Percentiles rank a stretch among this genome's conserved stretches.
Evolutionary conservation across 2,329 filamentous ascomycete species (phyloP).

Genomic region (Eurotiales sp.): DNA sequence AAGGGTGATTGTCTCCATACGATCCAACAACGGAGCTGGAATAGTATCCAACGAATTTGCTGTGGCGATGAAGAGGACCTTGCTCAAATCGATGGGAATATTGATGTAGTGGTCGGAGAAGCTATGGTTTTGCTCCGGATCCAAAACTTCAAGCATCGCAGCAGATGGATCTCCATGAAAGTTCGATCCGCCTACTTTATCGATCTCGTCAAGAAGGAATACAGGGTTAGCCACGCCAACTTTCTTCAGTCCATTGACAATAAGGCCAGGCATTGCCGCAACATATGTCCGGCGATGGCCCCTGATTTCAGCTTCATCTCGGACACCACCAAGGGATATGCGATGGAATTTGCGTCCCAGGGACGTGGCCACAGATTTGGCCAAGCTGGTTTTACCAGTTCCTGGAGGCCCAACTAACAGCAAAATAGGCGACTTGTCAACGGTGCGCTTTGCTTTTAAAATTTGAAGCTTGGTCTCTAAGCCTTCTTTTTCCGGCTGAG

Average conservation of each 20-base stretch:
- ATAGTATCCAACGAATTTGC: conserved; percentile 95
- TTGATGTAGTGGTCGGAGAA: conserved; percentile 97
- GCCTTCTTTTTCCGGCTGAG: conserved; percentile 44
- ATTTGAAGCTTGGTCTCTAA: conserved; percentile 65
- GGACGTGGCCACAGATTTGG: conserved; percentile 86
- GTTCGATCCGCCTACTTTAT: conserved; percentile 88
- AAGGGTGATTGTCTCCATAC: conserved; percentile 93
- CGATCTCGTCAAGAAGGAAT: conserved; percentile 93
- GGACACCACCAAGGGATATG: conserved; percentile 90
- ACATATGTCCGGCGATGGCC: conserved; percentile 95
- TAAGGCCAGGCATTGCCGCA: conserved; percentile 94
- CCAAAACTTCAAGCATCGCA: conserved; percentile 95
- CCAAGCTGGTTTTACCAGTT: conserved; percentile 92
- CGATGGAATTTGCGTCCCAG: conserved; percentile 94
- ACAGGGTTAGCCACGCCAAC: conserved; percentile 94
- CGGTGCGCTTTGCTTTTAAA: conserved; percentile 75
- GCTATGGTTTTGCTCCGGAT: conserved; percentile 92
- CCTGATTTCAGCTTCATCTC: conserved; percentile 94
- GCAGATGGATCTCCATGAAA: conserved; percentile 94
- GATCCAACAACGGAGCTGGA: conserved; percentile 84
- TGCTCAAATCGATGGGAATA: conserved; percentile 91
- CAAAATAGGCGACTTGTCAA: conserved; percentile 93
- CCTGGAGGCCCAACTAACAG: conserved; percentile 90
- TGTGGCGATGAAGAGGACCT: conserved; percentile 95
- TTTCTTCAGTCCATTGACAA: conserved; percentile 91